Evolutionary conservation across 2,329 filamentous ascomycete species (phyloP).

Genomic region (Zymoseptoria ardabiliae): DNA sequence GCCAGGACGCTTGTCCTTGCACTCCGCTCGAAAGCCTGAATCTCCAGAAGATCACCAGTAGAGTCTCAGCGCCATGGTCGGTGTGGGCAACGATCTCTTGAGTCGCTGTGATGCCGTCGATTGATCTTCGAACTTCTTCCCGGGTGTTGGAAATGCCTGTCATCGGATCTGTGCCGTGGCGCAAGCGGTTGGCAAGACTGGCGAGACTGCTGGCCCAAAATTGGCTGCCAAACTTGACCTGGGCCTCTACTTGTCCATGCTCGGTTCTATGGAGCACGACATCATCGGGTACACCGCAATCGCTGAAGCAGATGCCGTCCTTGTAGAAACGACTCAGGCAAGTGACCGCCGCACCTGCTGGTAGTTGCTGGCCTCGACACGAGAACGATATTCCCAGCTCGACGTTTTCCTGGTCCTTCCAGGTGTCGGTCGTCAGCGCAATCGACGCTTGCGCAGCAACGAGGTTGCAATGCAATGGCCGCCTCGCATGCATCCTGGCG

Average conservation of each 20-base stretch:
- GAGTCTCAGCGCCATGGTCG: constrained; percentile 22
- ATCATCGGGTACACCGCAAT: constrained; percentile 6
- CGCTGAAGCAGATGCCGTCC: constrained; percentile 13
- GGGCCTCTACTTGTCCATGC: constrained; percentile 16
- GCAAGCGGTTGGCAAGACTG: constrained; percentile 19
- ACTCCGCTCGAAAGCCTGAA: constrained; percentile 20
- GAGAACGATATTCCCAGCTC: constrained; percentile 28
- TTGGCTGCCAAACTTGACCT: constrained; percentile 34
- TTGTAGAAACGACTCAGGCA: constrained; percentile 24
- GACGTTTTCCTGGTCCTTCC: constrained; percentile 27
- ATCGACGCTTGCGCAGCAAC: constrained; percentile 37
- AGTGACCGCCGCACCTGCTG: constrained; percentile 13
- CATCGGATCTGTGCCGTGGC: constrained; percentile 7
- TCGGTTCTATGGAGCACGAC: background rate
- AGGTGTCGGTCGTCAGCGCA: constrained; percentile 34
- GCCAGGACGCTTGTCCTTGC: constrained; percentile 24
- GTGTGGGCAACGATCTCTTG: constrained; percentile 36
- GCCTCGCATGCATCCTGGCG: constrained; percentile 18
- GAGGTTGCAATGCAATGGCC: constrained; percentile 29
- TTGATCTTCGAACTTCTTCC: constrained; percentile 25
- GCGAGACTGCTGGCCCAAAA: constrained; percentile 38
- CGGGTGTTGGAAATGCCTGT: background rate
- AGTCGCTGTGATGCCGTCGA: constrained; percentile 34
- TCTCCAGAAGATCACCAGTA: constrained; percentile 25
- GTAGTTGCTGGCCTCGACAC: constrained; percentile 21